These are phyloP conservation scores for Pezicula radicicola DNA, from an alignment of 2,329 filamentous ascomycete species.

Conservation along the genomic window DNA sequence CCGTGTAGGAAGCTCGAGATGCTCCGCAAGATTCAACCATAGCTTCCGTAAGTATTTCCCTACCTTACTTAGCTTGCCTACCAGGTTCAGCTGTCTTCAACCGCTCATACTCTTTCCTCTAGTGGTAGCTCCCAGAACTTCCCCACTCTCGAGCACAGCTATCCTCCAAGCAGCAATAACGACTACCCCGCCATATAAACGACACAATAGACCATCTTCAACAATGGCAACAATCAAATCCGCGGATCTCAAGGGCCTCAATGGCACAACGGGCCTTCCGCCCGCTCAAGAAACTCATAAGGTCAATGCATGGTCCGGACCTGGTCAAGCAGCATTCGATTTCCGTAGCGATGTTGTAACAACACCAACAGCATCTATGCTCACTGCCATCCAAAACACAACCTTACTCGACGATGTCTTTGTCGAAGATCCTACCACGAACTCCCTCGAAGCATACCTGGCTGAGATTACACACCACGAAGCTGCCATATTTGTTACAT, in stretches of 20 bases:
- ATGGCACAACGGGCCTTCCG: not conserved
- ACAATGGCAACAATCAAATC: not conserved
- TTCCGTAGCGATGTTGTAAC: slow-evolving; percentile 61
- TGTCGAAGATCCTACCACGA: slow-evolving; percentile 75
- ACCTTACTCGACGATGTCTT: slow-evolving; percentile 84
- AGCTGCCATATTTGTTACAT: slow-evolving; percentile 75
- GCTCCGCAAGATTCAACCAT: no score
- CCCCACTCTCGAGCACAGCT: not conserved
- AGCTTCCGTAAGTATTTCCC: no score
- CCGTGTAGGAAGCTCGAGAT: no score
- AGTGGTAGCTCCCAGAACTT: not conserved
- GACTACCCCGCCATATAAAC: not conserved
- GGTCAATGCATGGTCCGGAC: slow-evolving; percentile 23
- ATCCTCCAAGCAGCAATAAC: not conserved
- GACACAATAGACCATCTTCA: not conserved
- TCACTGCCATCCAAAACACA: slow-evolving; percentile 70
- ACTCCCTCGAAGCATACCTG: slow-evolving; percentile 70
- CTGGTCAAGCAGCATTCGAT: slow-evolving; percentile 30
- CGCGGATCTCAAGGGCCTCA: not conserved
- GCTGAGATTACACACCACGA: slow-evolving; percentile 73
- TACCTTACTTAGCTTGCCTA: no score
- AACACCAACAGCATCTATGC: slow-evolving; percentile 77
- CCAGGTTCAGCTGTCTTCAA: no score
- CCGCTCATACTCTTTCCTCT: not conserved
- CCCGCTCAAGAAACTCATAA: not conserved